A percentile compares a stretch with the other conserved stretches of the same genome.
These are phyloP conservation scores for Solanum hybrid DNA, from an alignment of 305 asterid genomes.

Conservation along the genomic window DNA sequence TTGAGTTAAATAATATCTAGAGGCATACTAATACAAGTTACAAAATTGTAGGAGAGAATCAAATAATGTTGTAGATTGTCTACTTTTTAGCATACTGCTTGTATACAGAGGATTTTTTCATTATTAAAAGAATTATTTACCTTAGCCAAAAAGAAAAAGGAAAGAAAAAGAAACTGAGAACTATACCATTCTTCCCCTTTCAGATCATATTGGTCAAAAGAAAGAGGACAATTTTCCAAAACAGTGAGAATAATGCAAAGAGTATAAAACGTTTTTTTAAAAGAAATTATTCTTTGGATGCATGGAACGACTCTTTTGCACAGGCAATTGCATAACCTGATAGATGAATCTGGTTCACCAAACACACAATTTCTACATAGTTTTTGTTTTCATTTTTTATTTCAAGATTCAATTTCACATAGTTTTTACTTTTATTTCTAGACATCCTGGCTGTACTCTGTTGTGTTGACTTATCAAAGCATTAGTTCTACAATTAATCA, in stretches of 20 bases:
- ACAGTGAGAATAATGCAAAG: neutral
- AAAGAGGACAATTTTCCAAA: neutral
- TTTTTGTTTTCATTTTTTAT: neutral
- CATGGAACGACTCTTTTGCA: neutral
- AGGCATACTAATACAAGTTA: neutral
- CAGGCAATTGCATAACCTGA: neutral
- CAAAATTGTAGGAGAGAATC: neutral
- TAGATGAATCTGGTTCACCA: neutral
- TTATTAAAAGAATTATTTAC: neutral
- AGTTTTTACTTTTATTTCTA: neutral
- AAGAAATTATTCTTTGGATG: neutral
- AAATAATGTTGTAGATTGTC: neutral
- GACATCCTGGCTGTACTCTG: neutral
- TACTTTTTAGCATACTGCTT: neutral
- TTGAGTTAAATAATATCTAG: neutral
- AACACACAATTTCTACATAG: neutral
- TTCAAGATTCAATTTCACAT: neutral
- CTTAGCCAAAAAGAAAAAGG: neutral
- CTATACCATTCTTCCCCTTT: neutral
- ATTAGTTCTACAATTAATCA: neutral
- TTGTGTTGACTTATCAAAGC: neutral
- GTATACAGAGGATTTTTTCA: neutral
- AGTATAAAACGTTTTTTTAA: neutral
- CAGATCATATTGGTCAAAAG: neutral
- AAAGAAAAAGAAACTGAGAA: neutral